Base-by-base conservation (phyloP, 164 flowering plant genomes). In the Annona squamosa region DNA sequence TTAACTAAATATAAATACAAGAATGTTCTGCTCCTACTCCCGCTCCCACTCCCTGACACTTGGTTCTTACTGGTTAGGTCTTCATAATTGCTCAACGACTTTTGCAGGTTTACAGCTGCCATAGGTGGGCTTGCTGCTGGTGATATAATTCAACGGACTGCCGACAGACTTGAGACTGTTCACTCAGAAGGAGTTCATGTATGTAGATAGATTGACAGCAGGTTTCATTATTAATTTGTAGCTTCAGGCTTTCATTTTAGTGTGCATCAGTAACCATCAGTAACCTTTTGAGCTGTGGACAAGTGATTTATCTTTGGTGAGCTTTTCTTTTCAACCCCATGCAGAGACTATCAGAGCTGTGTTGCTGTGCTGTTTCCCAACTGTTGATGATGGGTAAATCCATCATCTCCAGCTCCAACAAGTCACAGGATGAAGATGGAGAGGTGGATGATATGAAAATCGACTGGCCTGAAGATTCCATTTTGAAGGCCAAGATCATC, bases 181-280 rank as follows among this genome's bases (percentile, higher is more conserved):
- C 99, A 93, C 72, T 91, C 99, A 45, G 99, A 96, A 76, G 99
- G 98, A 10, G 87, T 93, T 75, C 99, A 96, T 83, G 99, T 96
- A 85, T 67, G 90, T 69, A 4, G 19, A 17, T 45, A 10, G 56
- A 18, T 6, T 18, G 9, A 46, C n/a, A 2, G 9, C n/a, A 2
- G 9, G 9, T 52, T 52, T 52, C 59, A 10, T 52, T 63, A 44
- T 16, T 37, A 63, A 63, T 19, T 63, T n/a, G 26, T 5, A 26
- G 43, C 6, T 63, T 63, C 18, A 18, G 66, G 41, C 66, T 19
- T 63, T 18, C 18, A 17, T 18, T 19, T 63, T 26, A 63, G 6
- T 63, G 2, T 26, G 66, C 18, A 7, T 56, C 12, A 7, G 16
- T 56, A 16, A 56, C 19, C 26, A 18, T 19, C 26, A 13, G 10